Base-by-base conservation (phyloP, 192 early-diverging fungal species). In the Linnemannia schmuckeri region DNA sequence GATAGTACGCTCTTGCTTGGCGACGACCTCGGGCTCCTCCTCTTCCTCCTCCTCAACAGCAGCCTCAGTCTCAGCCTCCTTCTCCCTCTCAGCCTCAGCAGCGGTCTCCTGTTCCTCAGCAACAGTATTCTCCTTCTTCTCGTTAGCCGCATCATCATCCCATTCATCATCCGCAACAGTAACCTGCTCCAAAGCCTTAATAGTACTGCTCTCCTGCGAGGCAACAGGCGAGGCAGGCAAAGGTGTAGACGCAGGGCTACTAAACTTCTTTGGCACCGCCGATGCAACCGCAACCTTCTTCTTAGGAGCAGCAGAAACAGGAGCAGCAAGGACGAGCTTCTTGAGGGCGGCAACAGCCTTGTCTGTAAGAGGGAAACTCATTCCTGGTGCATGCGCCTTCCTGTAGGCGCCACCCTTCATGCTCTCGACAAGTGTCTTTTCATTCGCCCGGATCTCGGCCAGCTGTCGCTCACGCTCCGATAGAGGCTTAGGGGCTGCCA, bases 381-480 rank as follows among this genome's bases (percentile, higher is more conserved):
- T 90, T 17, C 94, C 93, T 12, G 92, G 76, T 7, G 95, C 94
- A 89, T 96, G 95, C 6, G 91, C 85, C 41, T 92, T 92, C 42
- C 95, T 92, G 38, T 93, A 83, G 2, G 92, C 80, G 6, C 89
- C 92, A 30, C 93, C 92, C 74, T 91, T 91, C 82, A 89, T 82
- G 75, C 82, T 90, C 38, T 89, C 87, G 54, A 88, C 54, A 74
- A 79, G 75, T 0, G 49, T 73, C 46, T 81, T 81, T 78, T 93
- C 92, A 87, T 95, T 94, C 9, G 91, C 93, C 41, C 75, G 72
- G 37, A 96, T 88, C 69, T 93, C 92, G 76, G 92, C 91, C 76
- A 95, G 78, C 85, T 98, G 97, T 72, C 89, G 83, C 88, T 99
- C 98, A 75, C 96, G 94, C 85, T 96, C 94, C 17, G 97, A 96